Evolutionary conservation across 2,329 filamentous ascomycete species (phyloP), one percentile per base, ranked within the genome.

Genomic region (Tolypocladium guangdongense): DNA sequence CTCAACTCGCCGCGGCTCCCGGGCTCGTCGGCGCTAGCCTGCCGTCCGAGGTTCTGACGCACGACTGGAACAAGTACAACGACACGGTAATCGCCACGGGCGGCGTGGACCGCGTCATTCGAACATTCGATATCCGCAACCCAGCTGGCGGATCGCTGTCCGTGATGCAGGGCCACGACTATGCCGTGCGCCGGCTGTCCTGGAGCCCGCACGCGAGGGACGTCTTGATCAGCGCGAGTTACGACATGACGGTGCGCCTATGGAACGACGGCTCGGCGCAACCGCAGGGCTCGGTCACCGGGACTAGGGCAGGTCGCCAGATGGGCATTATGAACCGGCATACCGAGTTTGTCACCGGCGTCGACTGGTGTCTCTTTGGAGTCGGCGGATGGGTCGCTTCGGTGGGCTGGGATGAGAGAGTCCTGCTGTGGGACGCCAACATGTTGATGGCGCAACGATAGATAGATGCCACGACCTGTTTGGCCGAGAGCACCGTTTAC

Each of bases 31-130:
- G 72, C 71, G 66, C 71, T 36, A 70, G 67, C 35, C 75, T 82
- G n/a, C 90, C 90, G 0, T 78, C 83, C 11, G 93, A 99, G 74
- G 83, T 89, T 38, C 79, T 99, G 35, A 96, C 91, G 0, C 93
- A 97, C 71, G 93, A 99, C 70, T 99, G 93, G 93, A 99, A 99
- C 74, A 99, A 99, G 71, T 99, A 99, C 72, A 82, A 87, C 39
- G 83, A 90, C 59, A 86, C 84, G 0, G 77, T 96, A 30, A 75
- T 99, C 52, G 93, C 93, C 0, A 90, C 90, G 0, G 93, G 83
- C 1, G 92, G 93, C 52, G 93, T 97, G 4, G 93, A 99, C 68
- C 81, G 88, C 52, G 74, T 86, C 20, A 85, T 99, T 56, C 84
- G 93, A 49, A 93, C 88, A 0, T 97, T 97, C 64, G 93, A 99